Base-by-base conservation (phyloP, 805 yeast genomes). In the Nakazawaea anatomiae region DNA sequence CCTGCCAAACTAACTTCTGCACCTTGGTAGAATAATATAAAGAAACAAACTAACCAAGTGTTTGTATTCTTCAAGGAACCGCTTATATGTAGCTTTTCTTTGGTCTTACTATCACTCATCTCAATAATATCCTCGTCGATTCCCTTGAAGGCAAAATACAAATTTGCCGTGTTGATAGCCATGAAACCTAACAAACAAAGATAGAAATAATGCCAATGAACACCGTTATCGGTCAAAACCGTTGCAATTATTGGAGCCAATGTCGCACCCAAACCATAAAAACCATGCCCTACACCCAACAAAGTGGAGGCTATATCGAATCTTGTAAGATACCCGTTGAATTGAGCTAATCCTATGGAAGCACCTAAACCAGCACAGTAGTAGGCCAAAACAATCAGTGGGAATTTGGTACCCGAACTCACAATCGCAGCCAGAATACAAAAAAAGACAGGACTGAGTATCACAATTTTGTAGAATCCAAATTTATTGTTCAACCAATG, bases 181-280 rank as follows among this genome's bases (percentile, higher is more conserved):
- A 72, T 62, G 46, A 76, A 39, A 0, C 65, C 80, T 6, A 70
- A 60, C 39, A 81, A 61, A 11, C 82, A 70, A 11, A 74, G 63
- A 57, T 72, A 84, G 62, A 68, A 79, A 52, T 59, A 71, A 59
- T 78, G 70, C 89, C 89, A 84, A 49, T 56, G 53, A 10, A 74
- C 60, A 3, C 79, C 81, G 0, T 60, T 52, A 42, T 72, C 68
- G 10, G 78, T 72, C 74, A 83, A 70, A 0, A 73, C 64, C 0
- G 88, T 80, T 3, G 85, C 82, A 28, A 83, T 61, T 14, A 87
- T 74, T 2, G 95, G 91, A 1, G 89, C 75, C 1, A 82, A 55
- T 44, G 87, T 81, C 0, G 90, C 88, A 2, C 91, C 90, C 2
- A 80, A 57, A 0, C 95, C 95, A 62, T 85, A 87, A 11, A 72